Evolutionary conservation across 73 alveolate species (phyloP).

Genomic region (Tetrahymena borealis): DNA sequence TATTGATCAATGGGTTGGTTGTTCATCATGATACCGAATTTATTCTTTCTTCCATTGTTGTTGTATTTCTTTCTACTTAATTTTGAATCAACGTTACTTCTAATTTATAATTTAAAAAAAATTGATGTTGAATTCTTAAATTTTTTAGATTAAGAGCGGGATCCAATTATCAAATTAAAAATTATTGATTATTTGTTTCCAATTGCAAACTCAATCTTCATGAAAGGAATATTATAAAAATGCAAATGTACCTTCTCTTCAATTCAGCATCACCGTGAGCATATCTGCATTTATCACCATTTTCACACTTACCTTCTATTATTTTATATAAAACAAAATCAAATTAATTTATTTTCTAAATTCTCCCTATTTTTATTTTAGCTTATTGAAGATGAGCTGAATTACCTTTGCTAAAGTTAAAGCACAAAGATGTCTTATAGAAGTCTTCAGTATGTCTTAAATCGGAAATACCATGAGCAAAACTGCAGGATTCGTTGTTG

Average conservation of each 20-base stretch:
- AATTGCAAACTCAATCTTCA: too few species aligned
- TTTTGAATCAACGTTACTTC: neutral
- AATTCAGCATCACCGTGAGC: neutral
- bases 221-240: neutral
- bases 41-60: neutral
- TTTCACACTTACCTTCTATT: neutral
- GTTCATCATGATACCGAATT: neutral
- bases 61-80: neutral
- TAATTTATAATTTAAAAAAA: neutral
- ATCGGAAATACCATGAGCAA: neutral
- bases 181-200: too few species aligned
- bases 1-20: neutral
- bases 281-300: neutral
- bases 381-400: neutral
- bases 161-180: neutral
- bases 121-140: neutral
- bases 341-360: neutral
- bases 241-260: neutral
- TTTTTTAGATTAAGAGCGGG: neutral
- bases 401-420: neutral
- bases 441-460: neutral
- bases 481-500: neutral
- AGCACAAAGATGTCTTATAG: neutral
- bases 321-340: neutral
- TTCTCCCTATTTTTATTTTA: too few species aligned